phyloP scores from a whole-genome alignment of 352 stramenopile species.

The Poterioochromonas sp. region DNA sequence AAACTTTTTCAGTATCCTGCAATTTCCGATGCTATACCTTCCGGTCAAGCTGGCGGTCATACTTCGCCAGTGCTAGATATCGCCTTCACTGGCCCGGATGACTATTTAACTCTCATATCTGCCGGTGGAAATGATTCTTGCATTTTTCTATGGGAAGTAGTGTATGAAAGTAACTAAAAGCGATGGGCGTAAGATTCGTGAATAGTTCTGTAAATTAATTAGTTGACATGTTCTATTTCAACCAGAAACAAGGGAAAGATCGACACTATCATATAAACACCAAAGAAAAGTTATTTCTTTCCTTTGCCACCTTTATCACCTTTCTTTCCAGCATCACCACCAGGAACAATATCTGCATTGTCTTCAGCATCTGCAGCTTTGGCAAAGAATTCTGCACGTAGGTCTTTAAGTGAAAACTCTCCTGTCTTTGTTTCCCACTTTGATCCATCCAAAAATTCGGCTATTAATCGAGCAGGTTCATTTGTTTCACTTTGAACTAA shows the following conservation, averaged over 20 bases:
- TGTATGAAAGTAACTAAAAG: not conserved
- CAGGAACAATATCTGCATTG: not conserved
- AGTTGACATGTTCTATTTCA: not conserved
- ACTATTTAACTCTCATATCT: not conserved
- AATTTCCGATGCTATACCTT: not conserved
- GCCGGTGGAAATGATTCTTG: not conserved
- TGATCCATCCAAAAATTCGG: not conserved
- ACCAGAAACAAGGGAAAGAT: not conserved
- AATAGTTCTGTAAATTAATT: not conserved
- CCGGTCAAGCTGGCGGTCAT: not conserved
- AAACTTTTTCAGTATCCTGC: not conserved
- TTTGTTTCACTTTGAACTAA: not conserved
- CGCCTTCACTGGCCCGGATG: not conserved
- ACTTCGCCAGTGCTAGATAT: not conserved
- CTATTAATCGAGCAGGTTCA: not conserved
- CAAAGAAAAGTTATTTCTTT: not conserved
- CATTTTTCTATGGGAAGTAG: conserved; percentile 4
- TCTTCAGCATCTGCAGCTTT: not conserved
- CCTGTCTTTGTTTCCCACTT: not conserved
- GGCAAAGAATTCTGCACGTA: not conserved
- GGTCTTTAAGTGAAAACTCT: not conserved
- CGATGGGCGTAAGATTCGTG: not conserved
- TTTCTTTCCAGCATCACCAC: not conserved
- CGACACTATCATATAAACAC: not conserved
- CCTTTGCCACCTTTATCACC: not conserved